Evolutionary conservation across 257 asterid species (phyloP).

Genomic region (Striga asiatica): DNA sequence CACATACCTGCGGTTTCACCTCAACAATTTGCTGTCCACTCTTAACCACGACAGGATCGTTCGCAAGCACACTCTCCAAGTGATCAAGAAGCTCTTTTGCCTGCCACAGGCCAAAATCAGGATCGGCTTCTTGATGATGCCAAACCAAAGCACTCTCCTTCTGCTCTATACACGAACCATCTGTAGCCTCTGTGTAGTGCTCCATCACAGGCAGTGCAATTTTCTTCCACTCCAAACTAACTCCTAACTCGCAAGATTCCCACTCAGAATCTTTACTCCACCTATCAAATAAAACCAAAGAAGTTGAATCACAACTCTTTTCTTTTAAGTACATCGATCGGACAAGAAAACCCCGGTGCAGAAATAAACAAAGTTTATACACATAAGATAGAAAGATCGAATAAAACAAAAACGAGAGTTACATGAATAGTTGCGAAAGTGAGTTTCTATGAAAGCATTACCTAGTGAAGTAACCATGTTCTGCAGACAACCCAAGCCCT

Average conservation of each 20-base stretch:
- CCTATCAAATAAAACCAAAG: constrained; percentile 18
- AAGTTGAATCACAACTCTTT: neutral
- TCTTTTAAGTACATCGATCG: neutral
- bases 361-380: no score
- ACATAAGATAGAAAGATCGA: no score
- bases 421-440: no score
- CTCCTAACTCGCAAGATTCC: constrained; percentile 43
- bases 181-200: constrained; percentile 76
- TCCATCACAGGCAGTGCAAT: constrained; percentile 75
- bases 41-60: constrained; percentile 72
- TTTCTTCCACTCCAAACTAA: constrained; percentile 59
- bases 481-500: constrained; percentile 81
- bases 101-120: constrained; percentile 83
- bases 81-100: constrained; percentile 89
- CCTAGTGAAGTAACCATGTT: constrained; percentile 87
- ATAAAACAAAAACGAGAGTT: no score
- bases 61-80: constrained; percentile 74
- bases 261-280: constrained; percentile 48
- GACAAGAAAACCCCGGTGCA: no score
- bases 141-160: constrained; percentile 88
- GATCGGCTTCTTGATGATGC: constrained; percentile 91
- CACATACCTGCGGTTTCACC: constrained; percentile 82
- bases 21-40: constrained; percentile 86
- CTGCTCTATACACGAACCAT: constrained; percentile 74
- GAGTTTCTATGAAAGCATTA: no score